Percentiles rank a stretch among this genome's conserved stretches.
phyloP scores from a whole-genome alignment of 2,329 filamentous ascomycete genomes.

The Alternaria sp. region DNA sequence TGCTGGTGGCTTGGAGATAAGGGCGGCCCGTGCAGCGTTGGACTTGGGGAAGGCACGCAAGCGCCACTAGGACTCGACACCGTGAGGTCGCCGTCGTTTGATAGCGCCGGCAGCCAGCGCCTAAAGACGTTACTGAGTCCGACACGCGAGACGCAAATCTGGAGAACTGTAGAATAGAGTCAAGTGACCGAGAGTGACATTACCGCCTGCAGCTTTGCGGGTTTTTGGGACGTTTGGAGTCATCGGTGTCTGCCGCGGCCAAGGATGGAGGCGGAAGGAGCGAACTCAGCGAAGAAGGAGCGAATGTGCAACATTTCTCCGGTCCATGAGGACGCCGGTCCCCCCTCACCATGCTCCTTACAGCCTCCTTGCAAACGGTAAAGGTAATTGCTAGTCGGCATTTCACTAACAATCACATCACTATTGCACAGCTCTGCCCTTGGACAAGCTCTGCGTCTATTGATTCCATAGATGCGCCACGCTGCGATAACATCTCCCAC shows the following conservation, averaged over 20 bases:
- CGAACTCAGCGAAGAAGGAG: constrained; percentile 3
- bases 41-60: constrained; percentile 9
- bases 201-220: not conserved
- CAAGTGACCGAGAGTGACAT: constrained; percentile 9
- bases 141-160: constrained; percentile 12
- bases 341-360: not conserved
- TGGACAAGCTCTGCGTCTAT: not conserved
- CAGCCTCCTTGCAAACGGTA: not conserved
- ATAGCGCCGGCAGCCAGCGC: constrained; percentile 8
- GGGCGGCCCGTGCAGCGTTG: constrained; percentile 7
- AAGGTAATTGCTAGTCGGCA: not conserved
- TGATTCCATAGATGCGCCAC: constrained; percentile 2
- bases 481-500: constrained; percentile 12
- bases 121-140: constrained; percentile 3
- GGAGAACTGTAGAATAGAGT: constrained; percentile 8
- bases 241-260: not conserved
- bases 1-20: constrained; percentile 6
- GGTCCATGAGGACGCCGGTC: not conserved
- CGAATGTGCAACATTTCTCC: not conserved
- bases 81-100: not conserved
- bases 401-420: not conserved
- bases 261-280: constrained; percentile 4
- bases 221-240: not conserved
- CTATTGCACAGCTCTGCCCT: not conserved
- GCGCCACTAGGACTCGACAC: constrained; percentile 12